Base-by-base conservation (phyloP, 495 filamentous ascomycete genomes). In the Xylaria bambusicola region DNA sequence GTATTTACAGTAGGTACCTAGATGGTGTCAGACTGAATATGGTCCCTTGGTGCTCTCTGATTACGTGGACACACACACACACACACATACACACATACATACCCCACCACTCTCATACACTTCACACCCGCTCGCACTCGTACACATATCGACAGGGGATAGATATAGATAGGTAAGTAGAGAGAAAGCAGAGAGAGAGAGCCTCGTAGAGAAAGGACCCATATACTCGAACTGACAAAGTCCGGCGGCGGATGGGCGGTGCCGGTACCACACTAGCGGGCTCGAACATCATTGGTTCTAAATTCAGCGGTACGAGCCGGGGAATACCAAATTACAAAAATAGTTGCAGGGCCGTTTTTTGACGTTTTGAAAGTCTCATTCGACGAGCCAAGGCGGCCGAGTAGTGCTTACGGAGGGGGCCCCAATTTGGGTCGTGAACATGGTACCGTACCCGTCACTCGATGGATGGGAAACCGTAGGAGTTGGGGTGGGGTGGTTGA, bases 221-320 rank as follows among this genome's bases (percentile, higher is more conserved):
- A 5, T 33, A 33, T 10, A 5, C 10, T 5, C 29, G 29, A 33
- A 5, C 5, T 33, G 10, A 10, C 5, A 33, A 33, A 38, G 13
- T 38, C 36, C 6, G 36, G 13, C 36, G 36, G 27, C 38, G 44
- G 53, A 48, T 48, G 53, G 52, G 53, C 53, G 45, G 56, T 58
- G 56, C 56, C 47, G 56, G 46, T 51, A 58, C 56, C 56, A 51
- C 46, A 50, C 31, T 58, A 33, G 38, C 31, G 56, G 56, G 33
- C 17, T 27, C 46, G 47, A 46, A 45, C 15, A 21, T 24, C 36
- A 58, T 58, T 58, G 56, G 56, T 47, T 52, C 42, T 47, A 56
- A 56, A 56, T 17, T 56, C 53, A 17, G 42, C 41, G 53, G 53
- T 24, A 46, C 7, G 17, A 46, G 42, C 53, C 44, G 53, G 41